Percentiles rank a stretch among this genome's conserved stretches.
These are phyloP conservation scores for Geoglossum cookeanum DNA, from an alignment of 2,329 filamentous ascomycete genomes.

Conservation along the genomic window DNA sequence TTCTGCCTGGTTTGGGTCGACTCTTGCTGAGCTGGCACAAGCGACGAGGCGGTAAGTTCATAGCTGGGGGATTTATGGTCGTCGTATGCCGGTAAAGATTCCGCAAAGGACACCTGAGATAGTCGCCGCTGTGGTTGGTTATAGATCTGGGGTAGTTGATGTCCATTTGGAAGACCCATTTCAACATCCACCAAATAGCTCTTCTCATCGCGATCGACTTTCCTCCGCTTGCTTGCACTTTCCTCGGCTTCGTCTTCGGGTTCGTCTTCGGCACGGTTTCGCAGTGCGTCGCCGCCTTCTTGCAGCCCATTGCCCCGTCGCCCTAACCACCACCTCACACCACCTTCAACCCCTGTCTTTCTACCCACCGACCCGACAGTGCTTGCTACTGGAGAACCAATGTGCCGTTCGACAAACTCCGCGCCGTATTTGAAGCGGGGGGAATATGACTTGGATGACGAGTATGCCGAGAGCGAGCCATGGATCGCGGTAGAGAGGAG, in stretches of 20 bases:
- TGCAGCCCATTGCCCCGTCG: conserved; percentile 32
- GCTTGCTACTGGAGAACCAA: conserved; percentile 64
- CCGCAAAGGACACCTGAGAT: conserved; percentile 47
- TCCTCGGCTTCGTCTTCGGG: conserved; percentile 20
- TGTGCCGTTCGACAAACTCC: conserved; percentile 75
- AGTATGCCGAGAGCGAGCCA: conserved; percentile 68
- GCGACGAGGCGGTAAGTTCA: conserved; percentile 33
- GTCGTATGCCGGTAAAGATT: conserved; percentile 70
- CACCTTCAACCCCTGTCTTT: conserved; percentile 71
- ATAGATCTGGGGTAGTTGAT: conserved; percentile 7
- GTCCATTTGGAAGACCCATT: conserved; percentile 14
- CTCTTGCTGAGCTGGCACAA: conserved; percentile 16
- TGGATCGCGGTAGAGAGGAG: conserved; percentile 71
- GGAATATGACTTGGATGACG: conserved; percentile 74
- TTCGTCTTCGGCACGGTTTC: conserved; percentile 21
- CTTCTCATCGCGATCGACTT: conserved; percentile 18
- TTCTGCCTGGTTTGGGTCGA: conserved; percentile 15
- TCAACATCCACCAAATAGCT: conserved; percentile 29
- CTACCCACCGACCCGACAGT: conserved; percentile 70
- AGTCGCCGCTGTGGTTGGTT: conserved; percentile 27
- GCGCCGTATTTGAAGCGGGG: conserved; percentile 77
- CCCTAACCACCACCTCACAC: conserved; percentile 64
- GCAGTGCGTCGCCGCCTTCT: conserved; percentile 26
- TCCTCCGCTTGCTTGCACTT: conserved; percentile 23
- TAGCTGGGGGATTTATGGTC: conserved; percentile 58